Conservation (phyloP, 2,329 filamentous ascomycete genomes). For the Claviceps humidiphila region DNA sequence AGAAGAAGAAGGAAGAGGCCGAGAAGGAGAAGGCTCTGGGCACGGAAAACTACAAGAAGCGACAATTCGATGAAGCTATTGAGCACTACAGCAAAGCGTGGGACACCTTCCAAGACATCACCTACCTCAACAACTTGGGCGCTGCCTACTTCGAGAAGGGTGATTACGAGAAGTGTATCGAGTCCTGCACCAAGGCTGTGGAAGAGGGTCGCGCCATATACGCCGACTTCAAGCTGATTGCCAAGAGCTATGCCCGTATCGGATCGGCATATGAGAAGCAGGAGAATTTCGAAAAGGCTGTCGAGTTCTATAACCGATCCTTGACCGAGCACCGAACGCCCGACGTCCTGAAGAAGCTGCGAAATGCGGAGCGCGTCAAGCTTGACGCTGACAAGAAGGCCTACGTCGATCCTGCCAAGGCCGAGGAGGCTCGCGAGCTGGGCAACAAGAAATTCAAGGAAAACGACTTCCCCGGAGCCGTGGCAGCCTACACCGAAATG, state of each 20-base stretch:
- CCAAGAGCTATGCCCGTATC: constrained; percentile 95
- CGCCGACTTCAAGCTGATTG: constrained; percentile 95
- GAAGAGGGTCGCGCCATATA: constrained; percentile 80
- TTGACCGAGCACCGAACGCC: constrained; percentile 94
- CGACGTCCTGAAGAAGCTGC: constrained; percentile 85
- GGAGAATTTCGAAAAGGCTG: constrained; percentile 64
- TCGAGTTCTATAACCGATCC: constrained; percentile 85
- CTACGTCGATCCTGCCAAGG: constrained; percentile 82
- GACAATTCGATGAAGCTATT: constrained; percentile 89
- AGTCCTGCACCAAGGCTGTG: constrained; percentile 75
- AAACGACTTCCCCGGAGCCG: constrained; percentile 85
- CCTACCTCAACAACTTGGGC: constrained; percentile 91
- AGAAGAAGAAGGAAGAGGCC: constrained; percentile 82
- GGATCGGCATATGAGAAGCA: constrained; percentile 87
- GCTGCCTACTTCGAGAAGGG: constrained; percentile 95
- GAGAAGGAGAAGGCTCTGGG: constrained; percentile 91
- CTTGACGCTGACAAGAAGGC: constrained; percentile 59
- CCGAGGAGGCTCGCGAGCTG: constrained; percentile 86
- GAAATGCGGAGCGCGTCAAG: constrained; percentile 78
- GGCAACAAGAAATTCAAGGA: constrained; percentile 98
- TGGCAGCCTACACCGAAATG: constrained; percentile 93
- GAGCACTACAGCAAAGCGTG: constrained; percentile 90
- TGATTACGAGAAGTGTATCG: constrained; percentile 77
- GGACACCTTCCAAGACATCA: constrained; percentile 91
- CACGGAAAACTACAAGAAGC: constrained; percentile 96